A percentile compares a stretch with the other conserved stretches of the same genome.
phyloP scores from a whole-genome alignment of 2,329 filamentous ascomycete genomes.

The Ascochyta lentis region DNA sequence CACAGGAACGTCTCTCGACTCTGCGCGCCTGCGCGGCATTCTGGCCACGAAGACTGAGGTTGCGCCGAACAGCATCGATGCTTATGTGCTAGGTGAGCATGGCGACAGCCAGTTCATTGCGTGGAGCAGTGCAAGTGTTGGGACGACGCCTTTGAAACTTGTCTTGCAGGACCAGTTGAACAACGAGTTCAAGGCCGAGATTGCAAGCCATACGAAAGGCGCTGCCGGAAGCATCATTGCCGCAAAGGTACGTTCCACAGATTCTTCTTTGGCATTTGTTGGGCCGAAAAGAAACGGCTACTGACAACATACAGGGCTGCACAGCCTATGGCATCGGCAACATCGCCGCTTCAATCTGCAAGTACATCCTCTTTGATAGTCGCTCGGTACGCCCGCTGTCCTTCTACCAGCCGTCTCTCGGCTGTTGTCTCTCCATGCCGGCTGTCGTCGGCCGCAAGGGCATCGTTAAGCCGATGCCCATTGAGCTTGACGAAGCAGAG shows the following conservation, averaged over 20 bases:
- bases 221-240: conserved; percentile 57
- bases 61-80: conserved; percentile 49
- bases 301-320: conserved; percentile 43
- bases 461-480: conserved; percentile 50
- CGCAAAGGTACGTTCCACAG: conserved; percentile 45
- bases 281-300: not conserved
- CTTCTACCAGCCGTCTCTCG: conserved; percentile 56
- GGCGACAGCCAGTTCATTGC: conserved; percentile 57
- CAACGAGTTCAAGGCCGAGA: conserved; percentile 39
- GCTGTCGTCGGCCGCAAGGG: conserved; percentile 58
- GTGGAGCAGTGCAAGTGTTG: conserved; percentile 56
- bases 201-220: conserved; percentile 55
- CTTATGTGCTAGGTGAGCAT: conserved; percentile 59
- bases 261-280: not conserved
- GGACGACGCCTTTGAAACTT: conserved; percentile 50
- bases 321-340: conserved; percentile 60
- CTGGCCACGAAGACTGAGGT: conserved; percentile 51
- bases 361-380: conserved; percentile 58
- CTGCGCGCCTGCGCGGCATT: conserved; percentile 56
- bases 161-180: conserved; percentile 37
- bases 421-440: conserved; percentile 59
- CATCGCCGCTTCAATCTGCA: conserved; percentile 57
- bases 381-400: conserved; percentile 57
- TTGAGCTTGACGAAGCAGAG: conserved; percentile 47
- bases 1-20: conserved; percentile 62